Evolutionary conservation across 2,329 filamentous ascomycete species (phyloP), one percentile per base, ranked within the genome.

Genomic region (Clonostachys byssicola): DNA sequence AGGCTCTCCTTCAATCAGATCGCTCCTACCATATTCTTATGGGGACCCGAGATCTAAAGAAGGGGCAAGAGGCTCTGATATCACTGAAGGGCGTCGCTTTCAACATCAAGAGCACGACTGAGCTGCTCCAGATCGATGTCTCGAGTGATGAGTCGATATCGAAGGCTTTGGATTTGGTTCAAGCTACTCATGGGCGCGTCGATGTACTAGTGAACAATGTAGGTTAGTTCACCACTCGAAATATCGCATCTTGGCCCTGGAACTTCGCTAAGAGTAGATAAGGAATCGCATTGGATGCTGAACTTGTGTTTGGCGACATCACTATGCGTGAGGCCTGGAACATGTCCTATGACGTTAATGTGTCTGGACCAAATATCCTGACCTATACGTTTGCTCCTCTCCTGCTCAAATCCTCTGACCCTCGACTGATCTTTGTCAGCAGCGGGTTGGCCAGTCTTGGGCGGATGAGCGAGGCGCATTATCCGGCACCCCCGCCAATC

Each of bases 361-460:
- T 30, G 9, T 17, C 44, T 6, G 44, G 44, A 12, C 40, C 44
- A 14, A 18, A 46, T 12, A 30, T 66, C 23, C 46, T 69, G 23
- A 69, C 67, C 0, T 51, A 56, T 34, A 57, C 59, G 0, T 61
- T 66, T 47, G 47, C 61, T n/a, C 72, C 73, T 1, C 57, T 77
- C 1, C 64, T 77, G 0, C 59, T 75, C 13, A 20, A 34, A 5
- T 48, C 64, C 4, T 34, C 58, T 1, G 64, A 70, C 39, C 71
- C 73, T 1, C 60, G 72, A 3, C 49, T 77, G 43, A 47, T 74
- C 36, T 77, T 77, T 56, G 55, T 77, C 34, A 66, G 68, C 35
- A 52, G 48, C 8, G 70, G 72, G 23, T 10, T 30, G 23, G 23
- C 23, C 23, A 30, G 23, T 30, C 23, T 30, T 30, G 23, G 23